Base-by-base conservation (phyloP, 805 yeast species). In the Metschnikowia orientalis region DNA sequence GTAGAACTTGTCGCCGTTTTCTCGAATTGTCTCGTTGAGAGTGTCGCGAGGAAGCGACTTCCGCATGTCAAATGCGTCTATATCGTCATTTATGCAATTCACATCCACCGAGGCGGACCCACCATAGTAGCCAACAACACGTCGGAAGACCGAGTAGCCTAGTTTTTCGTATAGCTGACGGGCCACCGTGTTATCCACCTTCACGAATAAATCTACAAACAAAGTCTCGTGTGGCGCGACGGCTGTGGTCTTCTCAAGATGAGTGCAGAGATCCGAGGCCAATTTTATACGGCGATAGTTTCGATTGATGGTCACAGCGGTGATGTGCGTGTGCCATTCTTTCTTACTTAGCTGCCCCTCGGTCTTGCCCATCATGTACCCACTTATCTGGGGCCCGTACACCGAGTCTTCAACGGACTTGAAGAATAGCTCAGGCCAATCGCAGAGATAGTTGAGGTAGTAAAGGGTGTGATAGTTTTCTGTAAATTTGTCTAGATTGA, bases 291-390 rank as follows among this genome's bases (percentile, higher is more conserved):
- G 64, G 34, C 99, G 63, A 56, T 81, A 90, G 32, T 77, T 79
- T 8, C 85, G 80, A 38, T 82, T 81, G 1, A 92, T 82, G 0
- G 97, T 88, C 3, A 92, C 95, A 0, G 98, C 97, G 0, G 97
- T 87, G 30, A 92, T 88, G 56, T 92, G 99, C 1, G 95, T 77
- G 53, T 92, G 99, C 95, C 97, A 90, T 39, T 88, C 92, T 28
- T 71, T 75, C 4, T 71, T 76, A 22, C 67, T 40, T 23, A 65
- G 35, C 30, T 60, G 67, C 0, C 98, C 98, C 56, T 92, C 98
- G 1, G 95, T 80, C 56, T 92, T 92, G n/a, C 94, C 97, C 77
- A 92, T 77, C 95, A 92, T 81, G 53, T 83, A 82, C 1, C 89
- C 90, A 20, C 84, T 67, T 18, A 66, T 61, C 26, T 30, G 38